Evolutionary conservation across 176 grass and related monocot species (phyloP), one percentile per base, ranked within the genome.

Genomic region (Rhipidocladum racemiflorum): DNA sequence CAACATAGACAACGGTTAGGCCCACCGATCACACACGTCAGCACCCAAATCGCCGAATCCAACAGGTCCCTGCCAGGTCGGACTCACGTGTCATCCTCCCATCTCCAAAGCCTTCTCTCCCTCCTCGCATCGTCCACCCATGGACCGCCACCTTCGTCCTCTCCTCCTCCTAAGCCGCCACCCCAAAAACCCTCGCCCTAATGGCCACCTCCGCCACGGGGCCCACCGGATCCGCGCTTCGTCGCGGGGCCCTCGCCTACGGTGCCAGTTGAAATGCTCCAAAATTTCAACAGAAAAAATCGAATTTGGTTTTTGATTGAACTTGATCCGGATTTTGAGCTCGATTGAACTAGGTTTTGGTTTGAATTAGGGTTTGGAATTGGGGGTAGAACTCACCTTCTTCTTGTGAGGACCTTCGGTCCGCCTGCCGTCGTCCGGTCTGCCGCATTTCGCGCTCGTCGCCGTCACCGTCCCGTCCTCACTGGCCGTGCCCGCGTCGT

Each of bases 101-200:
- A 61, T 51, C 28, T 40, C 29, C 10, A 16, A 23, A 18, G 61
- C 73, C 60, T 45, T 28, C 25, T 34, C 48, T 11, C 35, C 36
- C 53, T 13, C 76, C 84, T 85, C 88, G 88, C 72, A 65, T 77
- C 80, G 28, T 85, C 77, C 84, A 62, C 81, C 72, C 43, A 38
- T 68, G 68, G 40, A 34, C 77, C 77, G 39, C 51, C 71, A 17
- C 39, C 14, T 40, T 1, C 56, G 34, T 20, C 13, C 71, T 38
- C 61, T 34, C 65, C 67, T 30, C 62, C 15, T 9, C 28, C 36
- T 34, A 34, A 2, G 30, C 40, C 21, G 6, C 20, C 8, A 0
- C 20, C 14, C 32, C 40, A 0, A 36, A 55, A 76, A 50, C 77
- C 65, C 80, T 61, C 76, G 20, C 0, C 60, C 25, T 17, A 28